Percentiles rank a stretch among this genome's conserved stretches.
Conservation (phyloP, 2,329 filamentous ascomycete genomes). For the Aspergillus piperis region DNA sequence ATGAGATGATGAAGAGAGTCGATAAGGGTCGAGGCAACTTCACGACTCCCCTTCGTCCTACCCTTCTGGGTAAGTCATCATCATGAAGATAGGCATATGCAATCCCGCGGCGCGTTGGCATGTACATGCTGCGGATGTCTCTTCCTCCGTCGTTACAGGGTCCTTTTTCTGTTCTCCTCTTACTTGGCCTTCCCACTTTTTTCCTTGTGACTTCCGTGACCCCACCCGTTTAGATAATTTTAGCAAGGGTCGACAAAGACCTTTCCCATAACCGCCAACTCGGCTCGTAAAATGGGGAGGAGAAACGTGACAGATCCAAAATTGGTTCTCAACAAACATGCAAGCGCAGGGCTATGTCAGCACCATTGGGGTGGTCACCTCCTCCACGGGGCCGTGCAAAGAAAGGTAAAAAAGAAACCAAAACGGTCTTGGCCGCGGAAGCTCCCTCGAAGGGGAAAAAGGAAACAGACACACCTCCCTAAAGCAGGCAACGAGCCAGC, state of each 20-base stretch:
- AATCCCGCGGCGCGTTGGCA: constrained; percentile 1
- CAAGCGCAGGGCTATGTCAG: constrained; percentile 14
- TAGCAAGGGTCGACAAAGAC: constrained; percentile 12
- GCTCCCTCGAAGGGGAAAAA: neutral
- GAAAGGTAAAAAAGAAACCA: constrained; percentile 14
- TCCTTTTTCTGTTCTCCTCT: neutral
- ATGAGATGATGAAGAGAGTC: no score
- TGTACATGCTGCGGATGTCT: constrained; percentile 3
- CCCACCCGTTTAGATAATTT: constrained; percentile 8
- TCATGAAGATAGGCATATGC: neutral
- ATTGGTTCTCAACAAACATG: constrained; percentile 18
- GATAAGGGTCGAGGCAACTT: no score
- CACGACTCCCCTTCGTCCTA: neutral
- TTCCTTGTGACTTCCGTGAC: neutral
- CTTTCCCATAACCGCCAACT: neutral
- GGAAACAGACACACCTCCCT: neutral
- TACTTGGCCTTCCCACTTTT: neutral
- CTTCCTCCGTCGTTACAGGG: neutral
- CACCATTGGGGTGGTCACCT: constrained; percentile 8
- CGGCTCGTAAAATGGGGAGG: neutral
- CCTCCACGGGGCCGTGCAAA: constrained; percentile 11
- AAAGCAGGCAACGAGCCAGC: constrained; percentile 8
- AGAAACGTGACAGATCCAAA: constrained; percentile 22
- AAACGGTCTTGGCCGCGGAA: constrained; percentile 5
- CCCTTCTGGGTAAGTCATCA: neutral